phyloP scores from a whole-genome alignment of 129 eudicot genomes.

The Glebionis coronaria region DNA sequence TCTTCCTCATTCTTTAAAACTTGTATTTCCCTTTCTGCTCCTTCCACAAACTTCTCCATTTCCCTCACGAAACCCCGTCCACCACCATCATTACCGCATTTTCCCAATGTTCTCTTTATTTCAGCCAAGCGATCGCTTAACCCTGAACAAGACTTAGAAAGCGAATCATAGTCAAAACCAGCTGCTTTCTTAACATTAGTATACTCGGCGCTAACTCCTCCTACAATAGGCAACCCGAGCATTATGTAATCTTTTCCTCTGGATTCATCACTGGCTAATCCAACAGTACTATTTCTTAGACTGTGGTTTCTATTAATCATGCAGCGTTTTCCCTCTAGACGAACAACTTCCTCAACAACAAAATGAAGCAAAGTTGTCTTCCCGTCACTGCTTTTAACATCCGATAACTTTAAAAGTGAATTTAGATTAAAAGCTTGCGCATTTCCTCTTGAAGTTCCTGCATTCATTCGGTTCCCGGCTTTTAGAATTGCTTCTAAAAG shows the following conservation, averaged over 20 bases:
- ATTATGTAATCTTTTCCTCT: constrained; percentile 49
- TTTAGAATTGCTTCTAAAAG: constrained; percentile 88
- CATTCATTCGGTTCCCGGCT: constrained; percentile 91
- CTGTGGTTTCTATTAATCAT: constrained; percentile 59
- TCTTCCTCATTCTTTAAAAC: constrained; percentile 48
- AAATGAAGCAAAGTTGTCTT: constrained; percentile 89
- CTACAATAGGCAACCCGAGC: constrained; percentile 85
- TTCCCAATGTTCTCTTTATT: constrained; percentile 38
- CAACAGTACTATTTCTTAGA: constrained; percentile 29
- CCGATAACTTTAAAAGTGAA: constrained; percentile 76
- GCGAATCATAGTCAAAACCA: constrained; percentile 47
- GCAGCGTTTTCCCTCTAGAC: constrained; percentile 88
- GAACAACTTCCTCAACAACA: constrained; percentile 89
- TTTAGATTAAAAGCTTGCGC: constrained; percentile 88
- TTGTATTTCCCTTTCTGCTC: constrained; percentile 57
- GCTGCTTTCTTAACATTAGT: constrained; percentile 86
- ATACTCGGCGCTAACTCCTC: constrained; percentile 82
- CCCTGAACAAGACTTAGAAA: constrained; percentile 36
- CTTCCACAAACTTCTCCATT: constrained; percentile 63
- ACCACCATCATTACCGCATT: constrained; percentile 45
- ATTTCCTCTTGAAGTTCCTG: constrained; percentile 95
- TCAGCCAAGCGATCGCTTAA: constrained; percentile 42
- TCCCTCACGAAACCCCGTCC: constrained; percentile 59
- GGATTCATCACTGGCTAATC: constrained; percentile 29
- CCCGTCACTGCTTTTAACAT: constrained; percentile 91